Evolutionary conservation across 768 basidiomycete genomes (phyloP), one percentile per base, ranked within the genome.

Genomic region (Pholiota conissans): DNA sequence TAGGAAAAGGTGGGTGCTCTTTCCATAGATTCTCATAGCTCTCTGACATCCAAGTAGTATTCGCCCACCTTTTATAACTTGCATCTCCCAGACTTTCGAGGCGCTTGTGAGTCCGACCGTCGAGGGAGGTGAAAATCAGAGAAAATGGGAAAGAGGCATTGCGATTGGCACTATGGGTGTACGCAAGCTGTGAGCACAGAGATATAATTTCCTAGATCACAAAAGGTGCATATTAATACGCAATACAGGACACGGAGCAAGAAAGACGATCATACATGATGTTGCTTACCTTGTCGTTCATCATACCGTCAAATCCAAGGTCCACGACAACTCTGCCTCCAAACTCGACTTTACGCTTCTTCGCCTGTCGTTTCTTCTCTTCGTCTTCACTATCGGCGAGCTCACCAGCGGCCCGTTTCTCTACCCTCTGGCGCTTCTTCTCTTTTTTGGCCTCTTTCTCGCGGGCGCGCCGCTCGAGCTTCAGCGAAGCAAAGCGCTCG

Each of bases 231-330:
- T 20, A 51, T 53, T 55, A 59, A 53, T 52, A 39, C 49, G 28
- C 2, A 37, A 51, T 26, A 24, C 49, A 29, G 47, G 46, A 34
- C 32, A 47, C 67, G 50, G 61, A 51, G 60, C 60, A 59, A 49
- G 50, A 13, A 45, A 51, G 52, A 61, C 20, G 20, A 42, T 52
- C 64, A 55, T 66, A 64, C 62, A 60, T 59, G 42, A 61, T 61
- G 30, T 24, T 52, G 71, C 87, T 63, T 71, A 95, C 95, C 77
- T 95, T 93, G 60, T 96, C 93, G 56, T 78, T 85, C 96, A 98
- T 98, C 73, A 87, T 77, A 42, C 95, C 84, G 69, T 98, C 95
- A 70, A 97, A 98, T 8, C 87, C 93, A 16, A 98, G 79, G 74
- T 99, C 97, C 18, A 98, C 71, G 30, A 93, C 84, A 3, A 94